Evolutionary conservation across 2,329 filamentous ascomycete genomes (phyloP), one percentile per base, ranked within the genome.

Genomic region (Colletotrichum tropicicola): DNA sequence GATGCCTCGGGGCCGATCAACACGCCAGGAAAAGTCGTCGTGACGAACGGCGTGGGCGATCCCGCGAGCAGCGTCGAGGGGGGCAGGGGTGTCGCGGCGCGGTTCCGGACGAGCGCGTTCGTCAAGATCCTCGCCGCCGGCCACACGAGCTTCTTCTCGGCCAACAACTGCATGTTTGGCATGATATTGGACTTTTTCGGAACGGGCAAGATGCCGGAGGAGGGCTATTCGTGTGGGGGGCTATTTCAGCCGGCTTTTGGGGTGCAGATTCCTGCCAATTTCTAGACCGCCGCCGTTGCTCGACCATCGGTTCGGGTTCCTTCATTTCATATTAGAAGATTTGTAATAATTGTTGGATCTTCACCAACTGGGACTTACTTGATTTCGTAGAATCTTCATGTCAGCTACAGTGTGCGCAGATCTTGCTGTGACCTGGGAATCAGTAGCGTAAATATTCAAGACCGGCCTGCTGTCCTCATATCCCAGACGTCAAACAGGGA

Each of bases 21-120:
- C 28, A 55, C 41, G 39, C 48, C 47, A 30, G 57, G 57, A 17
- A 47, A 54, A 39, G 21, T 60, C 2, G 48, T 60, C 13, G 57
- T 60, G 21, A 21, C 55, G 12, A 60, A 55, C n/a, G 48, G 49
- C 21, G 23, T 55, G 7, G 48, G 48, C 7, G 57, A 60, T 21
- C 57, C 57, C 6, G 57, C 57, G 28, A 60, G 57, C 48, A 60
- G 57, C 28, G 9, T 55, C 21, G 48, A 60, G 4, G 48, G 39
- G 28, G 57, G 39, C 21, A 60, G 47, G 30, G 13, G 28, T n/a
- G 41, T 60, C 21, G 57, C 49, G 2, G 57, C 57, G 19, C 49
- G 48, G 28, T 54, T 60, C 17, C 37, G 37, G 27, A 35, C 57
- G 7, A 47, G 57, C 21, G 48, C 52, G 2, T 12, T 60, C 2